Evolutionary conservation across 129 eudicot genomes (phyloP).

Genomic region (Saposhnikovia divaricata): DNA sequence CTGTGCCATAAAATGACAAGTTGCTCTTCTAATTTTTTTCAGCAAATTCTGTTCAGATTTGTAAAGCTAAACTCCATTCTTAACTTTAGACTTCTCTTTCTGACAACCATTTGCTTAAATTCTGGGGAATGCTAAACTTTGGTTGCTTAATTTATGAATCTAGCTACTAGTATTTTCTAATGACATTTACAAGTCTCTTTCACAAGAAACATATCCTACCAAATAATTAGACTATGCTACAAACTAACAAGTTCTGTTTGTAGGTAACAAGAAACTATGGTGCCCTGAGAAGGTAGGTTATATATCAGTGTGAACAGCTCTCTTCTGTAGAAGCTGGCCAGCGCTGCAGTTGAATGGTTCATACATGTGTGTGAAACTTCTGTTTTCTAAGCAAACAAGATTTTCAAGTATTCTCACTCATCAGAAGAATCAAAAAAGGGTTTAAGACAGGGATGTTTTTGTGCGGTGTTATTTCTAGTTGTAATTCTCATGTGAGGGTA

Average conservation of each 20-base stretch:
- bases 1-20: not conserved
- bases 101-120: not conserved
- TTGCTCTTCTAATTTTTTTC: not conserved
- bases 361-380: not conserved
- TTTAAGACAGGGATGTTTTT: not conserved
- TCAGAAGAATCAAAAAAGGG: slow-evolving; percentile 8
- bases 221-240: not conserved
- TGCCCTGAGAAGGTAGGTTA: slow-evolving; percentile 44
- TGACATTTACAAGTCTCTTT: not conserved
- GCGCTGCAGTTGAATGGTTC: not conserved
- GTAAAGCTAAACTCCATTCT: not conserved
- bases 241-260: slow-evolving; percentile 17
- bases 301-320: not conserved
- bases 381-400: not conserved
- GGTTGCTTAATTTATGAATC: not conserved
- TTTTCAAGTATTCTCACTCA: not conserved
- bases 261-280: slow-evolving; percentile 85
- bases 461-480: not conserved
- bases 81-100: not conserved
- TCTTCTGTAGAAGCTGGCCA: not conserved
- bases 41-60: not conserved
- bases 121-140: not conserved
- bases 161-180: not conserved
- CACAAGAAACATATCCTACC: not conserved
- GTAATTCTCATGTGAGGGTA: not conserved